These are phyloP conservation scores for Lactifluus piperatus DNA, from an alignment of 768 basidiomycete species.

Conservation along the genomic window DNA sequence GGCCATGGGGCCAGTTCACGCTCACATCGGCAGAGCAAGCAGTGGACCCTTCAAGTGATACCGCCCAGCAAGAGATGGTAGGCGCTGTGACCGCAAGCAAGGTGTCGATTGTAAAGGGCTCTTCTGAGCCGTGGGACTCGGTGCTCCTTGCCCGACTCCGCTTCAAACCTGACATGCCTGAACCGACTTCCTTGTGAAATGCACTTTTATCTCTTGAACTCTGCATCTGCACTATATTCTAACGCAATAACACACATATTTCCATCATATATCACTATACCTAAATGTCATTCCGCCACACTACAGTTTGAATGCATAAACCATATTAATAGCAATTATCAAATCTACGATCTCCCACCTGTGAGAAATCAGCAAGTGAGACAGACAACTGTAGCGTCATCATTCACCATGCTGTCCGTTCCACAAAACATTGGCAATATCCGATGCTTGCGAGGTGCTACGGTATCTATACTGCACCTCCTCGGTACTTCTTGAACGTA, in stretches of 20 bases:
- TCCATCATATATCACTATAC: neutral
- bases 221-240: neutral
- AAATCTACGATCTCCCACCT: neutral
- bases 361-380: neutral
- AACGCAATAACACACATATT: neutral
- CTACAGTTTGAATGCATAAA: neutral
- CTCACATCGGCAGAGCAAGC: conserved; percentile 35
- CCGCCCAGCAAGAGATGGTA: conserved; percentile 36
- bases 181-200: conserved; percentile 43
- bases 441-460: neutral
- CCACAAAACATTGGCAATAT: neutral
- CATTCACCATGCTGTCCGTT: neutral
- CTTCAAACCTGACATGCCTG: conserved; percentile 52
- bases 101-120: conserved; percentile 37
- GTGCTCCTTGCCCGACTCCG: conserved; percentile 55
- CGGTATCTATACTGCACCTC: neutral
- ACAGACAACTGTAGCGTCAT: neutral
- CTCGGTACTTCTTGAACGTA: neutral
- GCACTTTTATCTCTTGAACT: neutral
- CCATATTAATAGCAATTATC: too few species aligned
- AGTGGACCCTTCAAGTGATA: conserved; percentile 30
- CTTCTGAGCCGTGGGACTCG: conserved; percentile 38
- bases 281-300: neutral
- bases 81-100: conserved; percentile 34
- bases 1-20: conserved; percentile 70